These are phyloP conservation scores for Debaryomyces prosopidis DNA, from an alignment of 805 yeast species.

Conservation along the genomic window DNA sequence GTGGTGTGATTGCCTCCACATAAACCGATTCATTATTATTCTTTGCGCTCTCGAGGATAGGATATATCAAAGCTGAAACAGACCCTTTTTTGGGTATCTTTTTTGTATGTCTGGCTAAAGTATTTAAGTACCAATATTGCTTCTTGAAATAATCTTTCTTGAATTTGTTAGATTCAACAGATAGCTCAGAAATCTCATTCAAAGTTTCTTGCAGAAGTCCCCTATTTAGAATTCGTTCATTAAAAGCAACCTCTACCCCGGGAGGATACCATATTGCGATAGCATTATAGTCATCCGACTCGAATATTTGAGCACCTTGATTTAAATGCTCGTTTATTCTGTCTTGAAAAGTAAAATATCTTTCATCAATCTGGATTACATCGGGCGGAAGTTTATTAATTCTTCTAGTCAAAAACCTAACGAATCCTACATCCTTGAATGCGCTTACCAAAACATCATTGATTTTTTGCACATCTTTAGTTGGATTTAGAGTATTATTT, in stretches of 20 bases:
- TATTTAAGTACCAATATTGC: slow-evolving; percentile 8
- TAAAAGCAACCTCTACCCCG: neutral
- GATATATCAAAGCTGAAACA: slow-evolving; percentile 3
- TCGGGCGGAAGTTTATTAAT: neutral
- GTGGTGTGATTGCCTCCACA: slow-evolving; percentile 7
- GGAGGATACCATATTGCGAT: slow-evolving; percentile 11
- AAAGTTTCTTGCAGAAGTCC: no score
- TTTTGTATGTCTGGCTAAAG: slow-evolving; percentile 6
- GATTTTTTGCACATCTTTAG: slow-evolving; percentile 4
- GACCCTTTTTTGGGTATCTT: slow-evolving; percentile 6
- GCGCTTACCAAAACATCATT: slow-evolving; percentile 2
- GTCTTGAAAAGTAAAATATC: neutral
- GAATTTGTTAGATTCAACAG: neutral
- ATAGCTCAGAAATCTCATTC: no score
- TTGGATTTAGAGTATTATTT: neutral
- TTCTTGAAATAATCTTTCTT: slow-evolving; percentile 1
- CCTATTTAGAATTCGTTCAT: no score
- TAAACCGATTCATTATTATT: slow-evolving; percentile 3
- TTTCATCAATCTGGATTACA: neutral
- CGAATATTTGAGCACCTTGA: slow-evolving; percentile 3
- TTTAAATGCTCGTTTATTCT: slow-evolving; percentile 1
- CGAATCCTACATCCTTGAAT: neutral
- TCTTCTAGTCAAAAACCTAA: slow-evolving; percentile 1
- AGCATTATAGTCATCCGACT: slow-evolving; percentile 8
- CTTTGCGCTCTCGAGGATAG: slow-evolving; percentile 4